Conservation (phyloP, 2,329 filamentous ascomycete genomes). For the Venturia oleaginea region DNA sequence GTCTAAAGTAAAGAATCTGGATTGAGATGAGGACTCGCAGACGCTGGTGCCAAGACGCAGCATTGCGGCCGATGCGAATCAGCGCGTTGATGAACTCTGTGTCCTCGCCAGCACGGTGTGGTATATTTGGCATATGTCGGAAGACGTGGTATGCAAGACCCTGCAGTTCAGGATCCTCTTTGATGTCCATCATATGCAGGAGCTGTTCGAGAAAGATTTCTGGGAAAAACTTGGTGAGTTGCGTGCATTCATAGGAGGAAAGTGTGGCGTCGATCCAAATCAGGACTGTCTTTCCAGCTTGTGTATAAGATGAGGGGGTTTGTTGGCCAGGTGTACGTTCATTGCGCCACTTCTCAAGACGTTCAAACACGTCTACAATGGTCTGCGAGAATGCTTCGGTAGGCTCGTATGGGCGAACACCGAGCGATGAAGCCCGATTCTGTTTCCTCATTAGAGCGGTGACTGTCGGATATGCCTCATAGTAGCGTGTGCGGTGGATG, state of each 20-base stretch:
- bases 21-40: slow-evolving; percentile 94
- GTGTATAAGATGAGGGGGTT: slow-evolving; percentile 88
- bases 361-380: slow-evolving; percentile 65
- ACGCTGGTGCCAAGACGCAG: slow-evolving; percentile 89
- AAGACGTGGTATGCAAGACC: slow-evolving; percentile 94
- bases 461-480: slow-evolving; percentile 85
- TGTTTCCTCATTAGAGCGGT: slow-evolving; percentile 66
- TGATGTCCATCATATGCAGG: slow-evolving; percentile 99
- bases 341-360: slow-evolving; percentile 79
- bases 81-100: slow-evolving; percentile 74
- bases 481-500: slow-evolving; percentile 84
- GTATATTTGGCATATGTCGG: slow-evolving; percentile 89
- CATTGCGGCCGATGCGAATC: slow-evolving; percentile 76
- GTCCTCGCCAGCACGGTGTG: slow-evolving; percentile 80
- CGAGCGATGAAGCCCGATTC: slow-evolving; percentile 70
- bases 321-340: slow-evolving; percentile 81
- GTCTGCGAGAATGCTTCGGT: slow-evolving; percentile 63
- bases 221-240: slow-evolving; percentile 85
- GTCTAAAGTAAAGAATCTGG: slow-evolving; percentile 96
- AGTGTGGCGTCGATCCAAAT: slow-evolving; percentile 90
- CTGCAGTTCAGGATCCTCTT: slow-evolving; percentile 94
- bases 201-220: slow-evolving; percentile 83
- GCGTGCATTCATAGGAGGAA: slow-evolving; percentile 84
- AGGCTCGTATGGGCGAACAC: slow-evolving; percentile 73
- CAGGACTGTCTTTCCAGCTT: slow-evolving; percentile 89